These are phyloP conservation scores for Triticum timopheevii DNA, from an alignment of 176 grass and related monocot genomes.

Conservation along the genomic window DNA sequence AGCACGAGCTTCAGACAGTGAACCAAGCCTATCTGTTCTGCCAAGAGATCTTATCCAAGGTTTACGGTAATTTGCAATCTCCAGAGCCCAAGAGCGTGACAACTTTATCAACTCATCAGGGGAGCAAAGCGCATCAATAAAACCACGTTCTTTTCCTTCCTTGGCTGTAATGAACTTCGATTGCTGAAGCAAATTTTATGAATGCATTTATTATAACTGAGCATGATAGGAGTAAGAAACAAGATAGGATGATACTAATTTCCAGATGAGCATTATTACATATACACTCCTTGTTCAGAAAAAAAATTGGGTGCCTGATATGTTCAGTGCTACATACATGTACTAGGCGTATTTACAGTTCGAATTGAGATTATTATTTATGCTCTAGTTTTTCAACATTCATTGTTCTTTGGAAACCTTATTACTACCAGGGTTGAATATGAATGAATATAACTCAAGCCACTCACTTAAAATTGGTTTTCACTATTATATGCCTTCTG, in stretches of 20 bases:
- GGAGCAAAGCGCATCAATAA: conserved; percentile 74
- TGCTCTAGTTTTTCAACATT: not conserved
- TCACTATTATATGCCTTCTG: not conserved
- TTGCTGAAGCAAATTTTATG: conserved; percentile 54
- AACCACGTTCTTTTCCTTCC: conserved; percentile 83
- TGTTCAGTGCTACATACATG: not conserved
- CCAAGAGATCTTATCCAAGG: conserved; percentile 83
- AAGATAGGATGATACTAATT: not conserved
- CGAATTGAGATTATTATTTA: not conserved
- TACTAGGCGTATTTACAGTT: not conserved
- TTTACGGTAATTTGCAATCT: conserved; percentile 71
- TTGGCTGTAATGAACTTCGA: conserved; percentile 72
- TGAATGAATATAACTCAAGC: conserved; percentile 16
- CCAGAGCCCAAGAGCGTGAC: conserved; percentile 78
- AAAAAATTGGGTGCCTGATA: not conserved
- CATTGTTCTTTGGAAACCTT: not conserved
- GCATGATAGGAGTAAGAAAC: not conserved
- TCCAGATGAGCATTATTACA: not conserved
- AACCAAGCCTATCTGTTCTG: conserved; percentile 74
- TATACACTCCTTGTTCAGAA: not conserved
- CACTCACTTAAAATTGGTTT: not conserved
- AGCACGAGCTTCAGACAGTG: conserved; percentile 78
- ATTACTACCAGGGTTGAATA: not conserved
- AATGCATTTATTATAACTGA: not conserved
- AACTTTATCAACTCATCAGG: conserved; percentile 74